Evolutionary conservation across 208 protist genomes (phyloP), one percentile per base, ranked within the genome.

Genomic region (Leishmania tropica): DNA sequence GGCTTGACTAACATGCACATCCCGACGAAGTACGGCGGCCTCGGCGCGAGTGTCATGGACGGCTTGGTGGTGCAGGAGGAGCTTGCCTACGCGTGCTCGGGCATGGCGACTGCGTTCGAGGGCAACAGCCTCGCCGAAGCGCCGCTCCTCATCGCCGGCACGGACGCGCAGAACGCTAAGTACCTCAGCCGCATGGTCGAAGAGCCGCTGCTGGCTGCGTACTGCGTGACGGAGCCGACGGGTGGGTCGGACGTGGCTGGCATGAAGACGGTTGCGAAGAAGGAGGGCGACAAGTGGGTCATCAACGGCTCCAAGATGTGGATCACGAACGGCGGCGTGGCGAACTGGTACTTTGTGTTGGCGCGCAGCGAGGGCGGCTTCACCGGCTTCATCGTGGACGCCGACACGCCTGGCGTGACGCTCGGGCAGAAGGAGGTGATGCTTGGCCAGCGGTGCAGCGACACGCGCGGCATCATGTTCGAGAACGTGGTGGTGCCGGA

Each of bases 291-390:
- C 75, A 87, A 91, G 83, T 98, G 90, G 88, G 87, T 98, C 2
- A 85, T 98, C 78, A 98, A 98, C 89, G 97, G 97, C 11, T 78
- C 87, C 68, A 98, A 99, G 88, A 99, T 99, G 97, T 99, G 97
- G 97, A 99, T 98, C 86, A 99, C 97, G 47, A 98, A 98, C 85
- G 97, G 94, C 60, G 94, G 95, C 11, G 91, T 97, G 13, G 95
- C 96, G 45, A 96, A 96, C 88, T 98, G 96, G 96, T 98, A 88
- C 88, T 98, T 97, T 81, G 83, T 98, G 28, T 89, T 98, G 21
- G 89, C 96, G 17, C 90, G 91, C 37, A 92, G 84, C 60, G 89
- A 94, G 28, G 86, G 90, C 31, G 93, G 90, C 54, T 97, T 96
- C 80, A 88, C 95, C n/a, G 93, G 90, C 65, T 97, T 98, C 79